These are phyloP conservation scores for Pharnaceum exiguum DNA, from an alignment of 148 eudicot genomes.

Conservation along the genomic window DNA sequence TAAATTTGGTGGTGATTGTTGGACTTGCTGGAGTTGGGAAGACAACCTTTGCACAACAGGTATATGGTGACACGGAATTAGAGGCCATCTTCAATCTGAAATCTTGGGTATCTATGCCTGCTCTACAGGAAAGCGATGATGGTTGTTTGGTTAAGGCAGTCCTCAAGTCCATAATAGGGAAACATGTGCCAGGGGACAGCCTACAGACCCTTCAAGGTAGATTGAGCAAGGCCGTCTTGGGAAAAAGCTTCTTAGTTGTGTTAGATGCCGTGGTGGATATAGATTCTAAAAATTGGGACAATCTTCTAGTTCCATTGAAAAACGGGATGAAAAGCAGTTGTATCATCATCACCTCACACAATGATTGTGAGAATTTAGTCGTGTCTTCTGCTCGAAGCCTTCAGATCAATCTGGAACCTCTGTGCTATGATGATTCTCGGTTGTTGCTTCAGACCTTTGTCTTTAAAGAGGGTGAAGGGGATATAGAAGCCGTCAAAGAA, in stretches of 20 bases:
- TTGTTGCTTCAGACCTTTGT: not conserved
- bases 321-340: not conserved
- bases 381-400: not conserved
- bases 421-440: slow-evolving; percentile 8
- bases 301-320: not conserved
- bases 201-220: not conserved
- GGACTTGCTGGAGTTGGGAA: slow-evolving; percentile 30
- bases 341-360: not conserved
- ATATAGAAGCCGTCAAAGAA: not conserved
- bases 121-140: not conserved
- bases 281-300: not conserved
- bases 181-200: not conserved
- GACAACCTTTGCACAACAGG: slow-evolving; percentile 24
- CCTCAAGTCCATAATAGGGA: not conserved
- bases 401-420: not conserved
- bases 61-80: slow-evolving; percentile 8
- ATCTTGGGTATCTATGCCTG: slow-evolving; percentile 26
- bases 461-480: not conserved
- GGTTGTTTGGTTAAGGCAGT: slow-evolving; percentile 18
- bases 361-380: not conserved
- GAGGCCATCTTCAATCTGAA: not conserved
- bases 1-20: slow-evolving; percentile 8
- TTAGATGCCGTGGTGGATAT: slow-evolving; percentile 17
- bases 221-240: slow-evolving; percentile 1
- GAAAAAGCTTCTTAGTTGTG: slow-evolving; percentile 4